Percentiles rank a stretch among this genome's conserved stretches.
Conservation (phyloP, 129 eudicot species). For the Smallanthus sonchifolius region DNA sequence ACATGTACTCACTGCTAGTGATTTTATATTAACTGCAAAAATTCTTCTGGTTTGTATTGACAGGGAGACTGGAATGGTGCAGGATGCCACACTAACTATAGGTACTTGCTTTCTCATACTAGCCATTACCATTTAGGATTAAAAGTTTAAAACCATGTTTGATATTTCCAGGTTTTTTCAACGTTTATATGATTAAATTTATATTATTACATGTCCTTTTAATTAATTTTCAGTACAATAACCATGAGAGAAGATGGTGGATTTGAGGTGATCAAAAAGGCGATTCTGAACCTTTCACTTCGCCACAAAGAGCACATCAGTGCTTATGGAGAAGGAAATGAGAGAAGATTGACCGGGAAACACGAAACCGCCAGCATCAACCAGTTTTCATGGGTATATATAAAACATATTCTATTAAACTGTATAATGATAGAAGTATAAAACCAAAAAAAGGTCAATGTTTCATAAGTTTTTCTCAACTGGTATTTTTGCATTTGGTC, state of each 20-base stretch:
- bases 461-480: not conserved
- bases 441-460: not conserved
- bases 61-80: conserved; percentile 99
- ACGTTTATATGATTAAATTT: not conserved
- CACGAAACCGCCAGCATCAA: conserved; percentile 96
- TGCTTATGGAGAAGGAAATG: conserved; percentile 99
- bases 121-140: not conserved
- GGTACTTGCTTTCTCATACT: conserved; percentile 38
- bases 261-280: conserved; percentile 82
- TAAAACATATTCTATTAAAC: not conserved
- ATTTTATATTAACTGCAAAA: not conserved
- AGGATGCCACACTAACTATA: conserved; percentile 95
- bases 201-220: not conserved
- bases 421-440: not conserved
- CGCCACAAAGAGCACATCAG: conserved; percentile 89
- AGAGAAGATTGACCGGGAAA: conserved; percentile 90
- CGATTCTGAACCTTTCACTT: conserved; percentile 81
- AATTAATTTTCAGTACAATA: conserved; percentile 55
- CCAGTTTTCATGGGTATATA: conserved; percentile 81
- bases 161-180: not conserved
- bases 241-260: conserved; percentile 98
- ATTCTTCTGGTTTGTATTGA: conserved; percentile 1
- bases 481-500: not conserved
- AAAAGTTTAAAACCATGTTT: not conserved
- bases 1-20: not conserved